Base-by-base conservation (phyloP, 179 eudicot species). In the Drosera spatulata region DNA sequence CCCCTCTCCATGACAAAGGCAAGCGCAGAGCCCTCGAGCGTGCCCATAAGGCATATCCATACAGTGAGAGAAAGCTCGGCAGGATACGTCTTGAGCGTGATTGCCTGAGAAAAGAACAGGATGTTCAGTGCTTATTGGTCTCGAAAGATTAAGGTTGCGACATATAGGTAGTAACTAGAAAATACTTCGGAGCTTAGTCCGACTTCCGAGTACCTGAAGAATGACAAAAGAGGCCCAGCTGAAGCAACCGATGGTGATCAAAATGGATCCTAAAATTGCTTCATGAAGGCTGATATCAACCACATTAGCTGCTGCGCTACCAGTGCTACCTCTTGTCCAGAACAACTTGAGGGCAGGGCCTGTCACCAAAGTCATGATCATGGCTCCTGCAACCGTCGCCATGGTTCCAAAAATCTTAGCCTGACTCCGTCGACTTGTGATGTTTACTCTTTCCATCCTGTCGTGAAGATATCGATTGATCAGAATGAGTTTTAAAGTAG, bases 381-480 rank as follows among this genome's bases (percentile, higher is more conserved):
- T 85, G 3, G 96, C 98, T 10, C 98, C 96, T 4, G 80, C 91
- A 3, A 91, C 72, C 2, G 96, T 91, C 38, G 80, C 80, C 6
- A 91, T 8, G 6, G 96, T 88, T 39, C 96, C 98, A 14, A 76
- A 14, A 6, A 91, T 69, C 71, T 88, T 91, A 1, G 96, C 96
- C 64, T 83, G 95, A 76, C 95, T 80, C 4, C 75, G 77, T 0
- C 77, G 46, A 56, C 67, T 76, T 68, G 64, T 84, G 0, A 82
- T 6, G 22, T 77, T 79, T 60, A 88, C 82, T 49, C 61, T 73
- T 59, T 91, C 98, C 39, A 88, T 75, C 80, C 94, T 90, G 66
- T 55, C 4, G 3, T 1, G 5, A 37, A 50, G 37, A 4, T 37
- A 41, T 12, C 4, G 39, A 55, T 4, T 14, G 8, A 3, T 14